Percentiles rank a stretch among this genome's conserved stretches.
These are phyloP conservation scores for Fusarium graminum DNA, from an alignment of 2,329 filamentous ascomycete species.

Conservation along the genomic window DNA sequence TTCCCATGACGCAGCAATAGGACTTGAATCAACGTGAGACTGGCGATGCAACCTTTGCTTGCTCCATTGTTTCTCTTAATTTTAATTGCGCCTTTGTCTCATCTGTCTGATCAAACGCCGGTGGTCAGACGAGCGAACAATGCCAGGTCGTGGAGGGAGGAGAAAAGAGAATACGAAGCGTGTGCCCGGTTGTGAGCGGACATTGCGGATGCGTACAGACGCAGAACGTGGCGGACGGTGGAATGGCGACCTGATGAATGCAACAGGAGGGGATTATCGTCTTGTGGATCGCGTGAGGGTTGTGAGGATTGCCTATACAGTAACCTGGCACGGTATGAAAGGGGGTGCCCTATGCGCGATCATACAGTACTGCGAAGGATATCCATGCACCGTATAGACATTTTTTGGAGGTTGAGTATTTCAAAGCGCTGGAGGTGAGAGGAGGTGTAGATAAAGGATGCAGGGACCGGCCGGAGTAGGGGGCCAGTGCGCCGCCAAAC, in stretches of 20 bases:
- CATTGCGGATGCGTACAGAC: slow-evolving; percentile 36
- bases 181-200: slow-evolving; percentile 20
- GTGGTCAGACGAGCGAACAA: slow-evolving; percentile 17
- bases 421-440: slow-evolving; percentile 31
- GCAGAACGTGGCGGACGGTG: slow-evolving; percentile 42
- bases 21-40: slow-evolving; percentile 1
- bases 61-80: slow-evolving; percentile 3
- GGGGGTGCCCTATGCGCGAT: not conserved
- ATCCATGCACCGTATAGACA: slow-evolving; percentile 50
- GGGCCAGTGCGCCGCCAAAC: slow-evolving; percentile 35
- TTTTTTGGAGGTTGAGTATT: slow-evolving; percentile 47
- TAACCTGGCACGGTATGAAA: slow-evolving; percentile 30
- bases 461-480: slow-evolving; percentile 43
- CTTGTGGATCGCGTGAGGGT: slow-evolving; percentile 46
- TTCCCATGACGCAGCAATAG: slow-evolving; percentile 9
- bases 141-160: slow-evolving; percentile 16
- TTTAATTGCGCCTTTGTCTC: not conserved
- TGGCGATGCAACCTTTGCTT: not conserved
- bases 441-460: slow-evolving; percentile 48
- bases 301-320: slow-evolving; percentile 49
- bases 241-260: slow-evolving; percentile 42
- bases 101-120: not conserved
- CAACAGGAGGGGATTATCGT: slow-evolving; percentile 46
- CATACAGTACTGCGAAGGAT: slow-evolving; percentile 37
- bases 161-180: slow-evolving; percentile 28